Evolutionary conservation across 208 protist species (phyloP).

Genomic region (Acanthamoeba lenticulata): DNA sequence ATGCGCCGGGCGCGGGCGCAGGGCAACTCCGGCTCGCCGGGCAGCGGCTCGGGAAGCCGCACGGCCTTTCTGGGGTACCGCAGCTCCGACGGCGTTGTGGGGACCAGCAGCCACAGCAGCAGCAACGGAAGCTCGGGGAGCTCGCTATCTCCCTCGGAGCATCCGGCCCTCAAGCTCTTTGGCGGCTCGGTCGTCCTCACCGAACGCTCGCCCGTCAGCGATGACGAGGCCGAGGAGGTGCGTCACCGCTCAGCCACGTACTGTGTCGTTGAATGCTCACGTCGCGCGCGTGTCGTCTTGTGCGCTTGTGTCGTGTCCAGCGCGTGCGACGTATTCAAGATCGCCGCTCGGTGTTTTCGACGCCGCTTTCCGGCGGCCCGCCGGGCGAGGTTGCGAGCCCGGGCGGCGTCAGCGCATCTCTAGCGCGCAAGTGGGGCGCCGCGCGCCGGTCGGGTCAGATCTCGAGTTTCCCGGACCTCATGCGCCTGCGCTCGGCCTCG

Average conservation of each 20-base stretch:
- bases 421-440: not conserved
- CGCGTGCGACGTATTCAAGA: not conserved
- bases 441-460: not conserved
- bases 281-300: not conserved
- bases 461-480: not conserved
- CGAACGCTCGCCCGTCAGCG: not conserved
- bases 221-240: not conserved
- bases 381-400: not conserved
- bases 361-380: not conserved
- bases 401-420: not conserved
- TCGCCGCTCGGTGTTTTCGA: not conserved
- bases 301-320: not conserved
- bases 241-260: not conserved
- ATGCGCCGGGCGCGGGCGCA: not conserved
- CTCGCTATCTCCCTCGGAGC: not conserved
- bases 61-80: too few relatives aligned
- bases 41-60: too few relatives aligned
- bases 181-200: not conserved
- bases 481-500: not conserved
- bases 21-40: not conserved
- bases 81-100: too few relatives aligned
- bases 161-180: not conserved
- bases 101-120: not conserved
- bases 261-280: not conserved
- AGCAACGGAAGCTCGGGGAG: not conserved